These are phyloP conservation scores for Myxozyma nipponensis DNA, from an alignment of 805 yeast genomes.

Conservation along the genomic window DNA sequence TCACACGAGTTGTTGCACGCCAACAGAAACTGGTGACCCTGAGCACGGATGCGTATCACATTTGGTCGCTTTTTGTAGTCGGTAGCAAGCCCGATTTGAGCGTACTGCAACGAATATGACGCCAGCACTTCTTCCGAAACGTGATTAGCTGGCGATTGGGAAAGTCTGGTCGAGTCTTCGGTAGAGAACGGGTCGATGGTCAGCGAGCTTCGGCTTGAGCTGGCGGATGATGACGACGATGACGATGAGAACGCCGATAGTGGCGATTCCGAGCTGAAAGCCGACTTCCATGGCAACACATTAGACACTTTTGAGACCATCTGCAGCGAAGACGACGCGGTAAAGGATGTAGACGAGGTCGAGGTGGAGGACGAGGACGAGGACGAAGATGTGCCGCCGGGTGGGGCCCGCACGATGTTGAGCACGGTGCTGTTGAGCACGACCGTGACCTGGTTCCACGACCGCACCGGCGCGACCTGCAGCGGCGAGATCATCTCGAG, in stretches of 20 bases:
- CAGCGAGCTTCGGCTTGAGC: neutral
- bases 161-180: constrained; percentile 21
- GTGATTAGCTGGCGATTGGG: constrained; percentile 8
- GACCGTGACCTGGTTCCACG: constrained; percentile 66
- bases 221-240: neutral
- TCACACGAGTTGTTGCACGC: constrained; percentile 60
- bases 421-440: constrained; percentile 85
- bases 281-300: neutral
- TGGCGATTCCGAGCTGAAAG: constrained; percentile 34
- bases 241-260: constrained; percentile 8
- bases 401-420: constrained; percentile 50
- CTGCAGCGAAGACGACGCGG: no score
- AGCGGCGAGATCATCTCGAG: constrained; percentile 76
- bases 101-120: constrained; percentile 78
- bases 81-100: constrained; percentile 76
- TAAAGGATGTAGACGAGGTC: no score
- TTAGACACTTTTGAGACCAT: constrained; percentile 3
- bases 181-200: constrained; percentile 4
- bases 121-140: constrained; percentile 34
- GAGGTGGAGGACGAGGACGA: constrained; percentile 10
- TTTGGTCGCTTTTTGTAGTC: constrained; percentile 72
- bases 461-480: constrained; percentile 59
- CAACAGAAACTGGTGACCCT: constrained; percentile 74
- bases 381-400: constrained; percentile 11
- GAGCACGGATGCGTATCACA: constrained; percentile 72